Evolutionary conservation across 495 filamentous ascomycete species (phyloP).

Genomic region (Tricharina praecox): DNA sequence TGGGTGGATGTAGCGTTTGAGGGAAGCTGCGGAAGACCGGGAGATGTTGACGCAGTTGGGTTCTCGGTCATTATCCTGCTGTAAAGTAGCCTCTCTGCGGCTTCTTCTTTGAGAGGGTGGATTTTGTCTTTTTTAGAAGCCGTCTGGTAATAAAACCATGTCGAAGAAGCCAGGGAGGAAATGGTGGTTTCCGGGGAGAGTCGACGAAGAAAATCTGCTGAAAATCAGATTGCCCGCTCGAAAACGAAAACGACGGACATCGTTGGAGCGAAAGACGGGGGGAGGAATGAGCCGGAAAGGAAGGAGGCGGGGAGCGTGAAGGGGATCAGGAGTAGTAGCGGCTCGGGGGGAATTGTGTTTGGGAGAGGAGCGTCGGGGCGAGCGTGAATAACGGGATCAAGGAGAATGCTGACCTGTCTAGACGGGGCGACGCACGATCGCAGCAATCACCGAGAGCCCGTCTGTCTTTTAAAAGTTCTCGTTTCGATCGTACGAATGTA

Average conservation of each 20-base stretch:
- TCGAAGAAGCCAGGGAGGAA: constrained; percentile 16
- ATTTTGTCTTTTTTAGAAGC: constrained; percentile 27
- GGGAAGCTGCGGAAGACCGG: constrained; percentile 23
- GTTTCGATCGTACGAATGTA: background rate
- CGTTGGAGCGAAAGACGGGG: background rate
- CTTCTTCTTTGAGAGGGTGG: constrained; percentile 24
- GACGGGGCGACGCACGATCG: constrained; percentile 1
- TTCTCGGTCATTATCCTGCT: constrained; percentile 29
- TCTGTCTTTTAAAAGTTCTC: background rate
- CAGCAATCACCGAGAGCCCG: background rate
- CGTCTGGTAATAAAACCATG: constrained; percentile 27
- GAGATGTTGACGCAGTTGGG: constrained; percentile 23
- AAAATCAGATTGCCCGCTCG: constrained; percentile 6
- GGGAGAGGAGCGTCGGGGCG: background rate
- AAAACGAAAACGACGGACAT: constrained; percentile 2
- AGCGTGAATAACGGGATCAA: background rate
- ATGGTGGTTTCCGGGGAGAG: constrained; percentile 4
- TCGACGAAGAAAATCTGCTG: constrained; percentile 3
- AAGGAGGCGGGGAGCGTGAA: background rate
- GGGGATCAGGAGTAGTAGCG: no score
- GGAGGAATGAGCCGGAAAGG: background rate
- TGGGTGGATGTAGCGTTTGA: constrained; percentile 19
- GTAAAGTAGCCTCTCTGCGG: constrained; percentile 27
- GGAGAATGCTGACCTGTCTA: constrained; percentile 7
- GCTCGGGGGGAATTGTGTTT: no score